phyloP scores from a whole-genome alignment of 1,284 basidiomycete species.

The Pyrrhoderma noxium region DNA sequence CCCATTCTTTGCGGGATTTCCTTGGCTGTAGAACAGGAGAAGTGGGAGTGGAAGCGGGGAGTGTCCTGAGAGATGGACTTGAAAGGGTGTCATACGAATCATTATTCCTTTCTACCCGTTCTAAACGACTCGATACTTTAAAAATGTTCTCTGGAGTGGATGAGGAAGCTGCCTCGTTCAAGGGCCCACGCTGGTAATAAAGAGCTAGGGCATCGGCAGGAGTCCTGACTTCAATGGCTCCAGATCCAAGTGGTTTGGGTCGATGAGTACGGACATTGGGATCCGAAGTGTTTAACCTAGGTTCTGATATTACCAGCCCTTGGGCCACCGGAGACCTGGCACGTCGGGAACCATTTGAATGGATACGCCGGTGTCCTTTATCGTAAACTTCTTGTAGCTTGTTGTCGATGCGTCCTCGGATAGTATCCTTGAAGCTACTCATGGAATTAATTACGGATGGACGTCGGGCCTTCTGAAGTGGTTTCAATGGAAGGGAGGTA shows the following conservation, averaged over 20 bases:
- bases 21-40: neutral
- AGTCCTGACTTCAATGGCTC: conserved; percentile 65
- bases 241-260: conserved; percentile 49
- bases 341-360: neutral
- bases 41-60: neutral
- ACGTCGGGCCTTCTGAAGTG: conserved; percentile 3
- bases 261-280: conserved; percentile 10
- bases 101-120: too few relatives aligned
- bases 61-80: neutral
- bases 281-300: conserved; percentile 37
- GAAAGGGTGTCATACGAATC: too few relatives aligned
- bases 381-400: conserved; percentile 28
- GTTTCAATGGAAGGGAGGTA: neutral
- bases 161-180: too few relatives aligned
- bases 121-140: too few relatives aligned
- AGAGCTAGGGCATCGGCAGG: conserved; percentile 58
- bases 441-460: conserved; percentile 14
- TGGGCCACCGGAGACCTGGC: neutral
- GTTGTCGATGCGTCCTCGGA: conserved; percentile 13
- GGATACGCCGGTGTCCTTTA: conserved; percentile 16
- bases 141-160: too few relatives aligned
- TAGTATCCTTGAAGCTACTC: conserved; percentile 12
- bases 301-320: conserved; percentile 46
- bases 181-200: neutral
- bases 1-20: neutral